Base-by-base conservation (phyloP, 1,284 basidiomycete genomes). In the Irpex lacteus region DNA sequence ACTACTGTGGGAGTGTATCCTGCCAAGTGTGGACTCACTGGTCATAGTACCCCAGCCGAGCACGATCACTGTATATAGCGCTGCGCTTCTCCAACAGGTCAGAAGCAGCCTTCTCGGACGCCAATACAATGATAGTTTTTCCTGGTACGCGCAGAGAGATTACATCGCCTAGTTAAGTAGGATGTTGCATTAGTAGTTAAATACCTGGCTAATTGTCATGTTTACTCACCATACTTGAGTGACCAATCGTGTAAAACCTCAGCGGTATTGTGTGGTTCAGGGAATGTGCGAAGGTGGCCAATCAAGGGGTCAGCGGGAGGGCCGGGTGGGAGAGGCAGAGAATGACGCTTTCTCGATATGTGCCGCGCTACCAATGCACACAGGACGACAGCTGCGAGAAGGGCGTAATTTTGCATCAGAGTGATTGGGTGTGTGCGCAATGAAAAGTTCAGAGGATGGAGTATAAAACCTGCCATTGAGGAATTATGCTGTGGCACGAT, bases 81-180 rank as follows among this genome's bases (percentile, higher is more conserved):
- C 69, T 70, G 5, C 70, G 66, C 50, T 61, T 70, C 38, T 69
- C 69, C 1, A 70, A 60, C 2, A 71, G 63, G 9, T 70, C 69
- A 1, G 55, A 53, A 1, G 49, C 61, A 32, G 60, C 61, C 15
- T 63, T 52, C 8, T 18, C 13, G 26, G 60, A 63, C 21, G 56
- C 38, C 18, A 70, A 53, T 19, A 65, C 60, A 5, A 62, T 26
- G 21, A 67, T 32, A 21, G 58, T 26, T 1, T 21, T 32, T 26
- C 65, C 65, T 21, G 5, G 40, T 3, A 44, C 40, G 11, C 15
- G 3, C 8, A 44, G 40, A 4, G 40, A 44, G 15, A 8, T 11
- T 15, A 44, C 40, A 15, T 44, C 40, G 4, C 40, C 40, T 44
- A 44, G n/a, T n/a, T n/a, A n/a, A n/a, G n/a, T 44, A 7, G 26